Conservation (phyloP, 176 grass and related monocot species). For the Zoysia pacifica region DNA sequence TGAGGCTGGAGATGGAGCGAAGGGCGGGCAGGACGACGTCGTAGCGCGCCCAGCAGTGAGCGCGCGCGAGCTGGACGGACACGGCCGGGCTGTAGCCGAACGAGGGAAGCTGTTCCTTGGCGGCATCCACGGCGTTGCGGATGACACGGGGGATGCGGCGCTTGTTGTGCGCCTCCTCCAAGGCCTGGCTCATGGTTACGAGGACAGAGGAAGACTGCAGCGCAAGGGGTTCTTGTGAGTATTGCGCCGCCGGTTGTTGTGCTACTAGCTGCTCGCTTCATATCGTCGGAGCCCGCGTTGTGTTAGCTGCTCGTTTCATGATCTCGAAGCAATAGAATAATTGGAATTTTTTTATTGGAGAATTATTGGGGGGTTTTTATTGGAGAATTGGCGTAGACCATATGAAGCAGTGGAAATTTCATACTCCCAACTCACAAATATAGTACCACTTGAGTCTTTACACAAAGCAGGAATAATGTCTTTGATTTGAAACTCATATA, state of each 20-base stretch:
- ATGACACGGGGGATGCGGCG: constrained; percentile 24
- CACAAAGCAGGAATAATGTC: neutral
- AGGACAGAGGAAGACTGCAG: neutral
- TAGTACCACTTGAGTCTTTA: neutral
- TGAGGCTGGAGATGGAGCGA: neutral
- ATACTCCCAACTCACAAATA: too few species aligned
- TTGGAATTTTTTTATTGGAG: too few species aligned
- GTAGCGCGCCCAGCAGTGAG: constrained; percentile 15
- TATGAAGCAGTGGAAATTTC: too few species aligned
- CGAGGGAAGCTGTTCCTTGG: neutral
- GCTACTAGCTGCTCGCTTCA: constrained; percentile 16
- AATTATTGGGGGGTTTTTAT: too few species aligned
- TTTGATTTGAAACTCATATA: neutral
- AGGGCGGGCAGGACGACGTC: constrained; percentile 21
- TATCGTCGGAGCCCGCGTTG: neutral
- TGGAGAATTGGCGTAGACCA: too few species aligned
- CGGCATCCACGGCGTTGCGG: constrained; percentile 20
- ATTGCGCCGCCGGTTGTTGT: neutral
- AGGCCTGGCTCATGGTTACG: neutral
- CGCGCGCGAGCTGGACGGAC: neutral
- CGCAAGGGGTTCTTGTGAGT: neutral
- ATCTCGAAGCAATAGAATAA: neutral
- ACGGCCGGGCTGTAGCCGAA: constrained; percentile 20
- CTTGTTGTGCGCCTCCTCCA: neutral
- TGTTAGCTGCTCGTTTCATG: constrained; percentile 24